Percentiles rank a stretch among this genome's conserved stretches.
phyloP scores from a whole-genome alignment of 2,329 filamentous ascomycete genomes.

The Trichophyton schoenleinii region DNA sequence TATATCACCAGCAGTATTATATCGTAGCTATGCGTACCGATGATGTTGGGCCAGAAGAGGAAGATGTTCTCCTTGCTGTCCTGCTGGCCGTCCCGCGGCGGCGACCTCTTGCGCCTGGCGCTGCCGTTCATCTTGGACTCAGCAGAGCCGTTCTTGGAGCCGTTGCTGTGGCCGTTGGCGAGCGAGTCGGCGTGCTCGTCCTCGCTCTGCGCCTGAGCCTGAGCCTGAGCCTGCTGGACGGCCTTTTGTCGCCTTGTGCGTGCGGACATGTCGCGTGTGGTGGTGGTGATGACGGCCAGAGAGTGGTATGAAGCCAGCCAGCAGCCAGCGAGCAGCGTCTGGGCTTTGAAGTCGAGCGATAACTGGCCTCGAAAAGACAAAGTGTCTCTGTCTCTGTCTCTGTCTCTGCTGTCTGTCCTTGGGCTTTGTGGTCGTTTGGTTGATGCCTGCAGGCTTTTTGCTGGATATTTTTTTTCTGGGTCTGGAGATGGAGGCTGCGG shows the following conservation, averaged over 20 bases:
- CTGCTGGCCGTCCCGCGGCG: constrained; percentile 14
- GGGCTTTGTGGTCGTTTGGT: no score
- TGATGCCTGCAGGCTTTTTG: no score
- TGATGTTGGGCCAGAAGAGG: constrained; percentile 68
- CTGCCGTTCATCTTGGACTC: constrained; percentile 11
- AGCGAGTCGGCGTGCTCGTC: constrained; percentile 12
- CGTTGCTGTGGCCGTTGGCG: constrained; percentile 14
- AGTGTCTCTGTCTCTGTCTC: no score
- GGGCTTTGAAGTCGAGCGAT: no score
- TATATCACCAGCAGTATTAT: no score
- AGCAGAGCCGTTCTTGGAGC: constrained; percentile 12
- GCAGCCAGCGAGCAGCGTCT: no score
- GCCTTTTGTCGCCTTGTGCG: constrained; percentile 31
- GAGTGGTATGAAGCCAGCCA: no score
- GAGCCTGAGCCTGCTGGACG: neutral
- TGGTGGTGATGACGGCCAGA: neutral
- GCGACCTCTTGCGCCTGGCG: constrained; percentile 1
- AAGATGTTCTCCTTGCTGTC: constrained; percentile 58
- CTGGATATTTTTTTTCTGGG: no score
- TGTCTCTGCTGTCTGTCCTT: no score
- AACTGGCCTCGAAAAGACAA: no score
- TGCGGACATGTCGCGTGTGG: constrained; percentile 7
- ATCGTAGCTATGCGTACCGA: constrained; percentile 53
- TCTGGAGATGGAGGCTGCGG: no score
- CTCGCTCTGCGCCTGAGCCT: constrained; percentile 4